Evolutionary conservation across 2,329 filamentous ascomycete genomes (phyloP).

Genomic region (Colletotrichum navitas): DNA sequence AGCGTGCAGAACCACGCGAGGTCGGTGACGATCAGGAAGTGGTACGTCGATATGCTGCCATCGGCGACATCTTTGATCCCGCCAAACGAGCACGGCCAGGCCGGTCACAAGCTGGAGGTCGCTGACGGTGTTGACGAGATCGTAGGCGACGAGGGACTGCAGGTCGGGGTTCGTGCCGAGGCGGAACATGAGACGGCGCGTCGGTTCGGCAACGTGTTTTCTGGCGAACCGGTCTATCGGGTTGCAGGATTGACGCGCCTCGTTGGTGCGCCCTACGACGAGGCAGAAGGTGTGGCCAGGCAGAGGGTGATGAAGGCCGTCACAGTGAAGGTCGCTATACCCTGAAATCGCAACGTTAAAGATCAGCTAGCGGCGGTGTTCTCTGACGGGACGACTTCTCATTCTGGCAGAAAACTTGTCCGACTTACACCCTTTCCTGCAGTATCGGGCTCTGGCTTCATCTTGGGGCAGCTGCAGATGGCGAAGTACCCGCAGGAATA

Average conservation of each 20-base stretch:
- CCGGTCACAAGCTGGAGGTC: slow-evolving; percentile 47
- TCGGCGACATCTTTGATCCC: slow-evolving; percentile 41
- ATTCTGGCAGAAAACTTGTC: neutral
- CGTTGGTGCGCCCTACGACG: slow-evolving; percentile 18
- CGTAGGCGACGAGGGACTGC: slow-evolving; percentile 30
- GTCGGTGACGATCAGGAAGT: slow-evolving; percentile 45
- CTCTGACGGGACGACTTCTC: fast-evolving
- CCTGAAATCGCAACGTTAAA: neutral
- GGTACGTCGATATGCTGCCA: slow-evolving; percentile 44
- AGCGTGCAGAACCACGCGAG: slow-evolving; percentile 46
- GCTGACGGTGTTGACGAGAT: slow-evolving; percentile 44
- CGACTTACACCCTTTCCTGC: slow-evolving; percentile 12
- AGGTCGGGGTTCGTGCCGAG: slow-evolving; percentile 10
- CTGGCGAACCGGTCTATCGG: slow-evolving; percentile 26
- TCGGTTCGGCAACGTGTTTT: slow-evolving; percentile 3
- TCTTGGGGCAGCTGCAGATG: slow-evolving; percentile 16
- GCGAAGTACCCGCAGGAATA: slow-evolving; percentile 8
- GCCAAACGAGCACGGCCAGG: slow-evolving; percentile 41
- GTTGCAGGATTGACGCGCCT: slow-evolving; percentile 22
- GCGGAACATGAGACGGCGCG: slow-evolving; percentile 3
- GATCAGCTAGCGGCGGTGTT: neutral
- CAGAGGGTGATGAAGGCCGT: slow-evolving; percentile 16
- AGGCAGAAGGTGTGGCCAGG: slow-evolving; percentile 9
- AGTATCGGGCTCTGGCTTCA: slow-evolving; percentile 19
- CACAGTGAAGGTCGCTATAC: neutral